Base-by-base conservation (phyloP, 768 basidiomycete species). In the Suillus variegatus region DNA sequence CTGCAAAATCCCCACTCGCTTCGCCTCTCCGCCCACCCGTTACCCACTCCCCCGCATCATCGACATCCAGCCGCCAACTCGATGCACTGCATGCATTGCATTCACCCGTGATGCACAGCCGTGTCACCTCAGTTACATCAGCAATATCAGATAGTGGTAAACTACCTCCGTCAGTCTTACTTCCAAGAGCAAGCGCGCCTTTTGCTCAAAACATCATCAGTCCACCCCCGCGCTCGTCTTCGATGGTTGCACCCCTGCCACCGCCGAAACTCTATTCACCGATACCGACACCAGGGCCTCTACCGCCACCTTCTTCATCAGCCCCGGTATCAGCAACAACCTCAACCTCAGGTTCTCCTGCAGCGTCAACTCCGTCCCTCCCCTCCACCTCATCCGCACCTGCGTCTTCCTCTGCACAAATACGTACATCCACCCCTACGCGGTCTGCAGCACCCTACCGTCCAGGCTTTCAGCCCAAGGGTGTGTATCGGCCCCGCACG, bases 391-490 rank as follows among this genome's bases (percentile, higher is more conserved):
- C 63, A 18, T 43, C 56, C 43, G 14, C 66, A 64, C 71, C 69
- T 64, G 65, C 69, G 13, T 67, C 62, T 28, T 72, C 72, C 10
- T 68, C 77, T 9, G 73, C 71, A 44, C 74, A 74, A 5, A 60
- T 69, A 20, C 64, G 62, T 14, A 62, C 66, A 8, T 65, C 64
- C 18, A 67, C 66, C 8, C 71, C 62, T 57, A 61, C 71, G 32
- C 75, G 71, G 60, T 66, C 75, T 58, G 71, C 77, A 6, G 87
- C 89, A 1, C 91, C 90, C 2, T 99, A 99, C 74, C 88, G 90
- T 55, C 88, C 93, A 3, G 94, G 95, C 1, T 99, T 98, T 74
- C 97, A 99, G 74, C 97, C 97, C 6, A 91, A 85, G 71, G 96
- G 96, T 6, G 86, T 95, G 6, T 90, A 87, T 73, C 80, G 89